Percentiles rank a stretch among this genome's conserved stretches.
phyloP scores from a whole-genome alignment of 202 grass and related monocot genomes.

The Carex arenaria region DNA sequence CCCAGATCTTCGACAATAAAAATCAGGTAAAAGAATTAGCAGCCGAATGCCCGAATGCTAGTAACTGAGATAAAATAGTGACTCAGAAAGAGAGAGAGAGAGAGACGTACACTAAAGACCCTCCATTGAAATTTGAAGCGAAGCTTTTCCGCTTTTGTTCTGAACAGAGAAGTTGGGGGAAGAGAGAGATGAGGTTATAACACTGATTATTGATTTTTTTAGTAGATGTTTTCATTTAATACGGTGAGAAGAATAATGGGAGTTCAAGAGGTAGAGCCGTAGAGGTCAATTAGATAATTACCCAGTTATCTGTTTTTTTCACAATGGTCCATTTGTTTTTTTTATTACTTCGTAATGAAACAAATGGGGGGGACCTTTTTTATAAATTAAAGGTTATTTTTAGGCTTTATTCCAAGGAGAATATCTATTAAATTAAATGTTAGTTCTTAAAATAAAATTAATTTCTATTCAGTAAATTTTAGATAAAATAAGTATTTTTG shows the following conservation, averaged over 20 bases:
- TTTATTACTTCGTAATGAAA: background rate
- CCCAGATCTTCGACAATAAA: conserved; percentile 14
- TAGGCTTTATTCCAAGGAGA: too few relatives aligned
- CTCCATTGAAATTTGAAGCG: conserved; percentile 14
- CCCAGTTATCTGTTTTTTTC: background rate
- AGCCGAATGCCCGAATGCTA: conserved; percentile 12
- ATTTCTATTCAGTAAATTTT: too few relatives aligned
- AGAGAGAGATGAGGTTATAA: conserved; percentile 8
- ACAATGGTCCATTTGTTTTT: background rate
- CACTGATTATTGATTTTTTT: conserved; percentile 21
- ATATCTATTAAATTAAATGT: too few relatives aligned
- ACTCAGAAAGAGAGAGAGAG: background rate
- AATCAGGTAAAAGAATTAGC: background rate
- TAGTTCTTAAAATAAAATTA: too few relatives aligned
- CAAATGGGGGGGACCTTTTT: too few relatives aligned
- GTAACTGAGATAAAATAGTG: background rate
- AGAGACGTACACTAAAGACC: conserved; percentile 33
- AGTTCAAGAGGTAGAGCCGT: background rate
- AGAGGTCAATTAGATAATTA: background rate
- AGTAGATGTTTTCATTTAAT: conserved; percentile 11
- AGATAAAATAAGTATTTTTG: too few relatives aligned
- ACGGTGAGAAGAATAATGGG: background rate
- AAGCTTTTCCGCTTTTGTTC: conserved; percentile 35
- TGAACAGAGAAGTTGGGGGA: background rate
- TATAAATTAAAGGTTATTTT: too few relatives aligned